Percentiles rank a stretch among this genome's conserved stretches.
Conservation (phyloP, 805 yeast genomes). For the Teunomyces pallodes region DNA sequence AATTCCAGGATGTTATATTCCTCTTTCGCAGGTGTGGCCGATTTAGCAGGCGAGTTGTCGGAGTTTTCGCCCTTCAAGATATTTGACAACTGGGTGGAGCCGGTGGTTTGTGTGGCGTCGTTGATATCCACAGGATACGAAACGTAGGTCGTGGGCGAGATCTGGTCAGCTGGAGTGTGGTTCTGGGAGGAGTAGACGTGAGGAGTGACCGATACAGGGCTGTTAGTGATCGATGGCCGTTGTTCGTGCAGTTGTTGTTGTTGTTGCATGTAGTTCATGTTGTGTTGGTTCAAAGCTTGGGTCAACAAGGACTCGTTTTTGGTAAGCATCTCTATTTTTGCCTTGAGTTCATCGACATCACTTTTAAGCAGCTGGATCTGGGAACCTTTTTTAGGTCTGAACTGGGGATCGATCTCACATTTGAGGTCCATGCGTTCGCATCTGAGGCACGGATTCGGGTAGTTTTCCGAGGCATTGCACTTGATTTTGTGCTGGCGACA, state of each 20-base stretch:
- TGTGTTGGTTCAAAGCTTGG: conserved; percentile 53
- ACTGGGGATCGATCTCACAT: conserved; percentile 89
- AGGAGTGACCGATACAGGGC: conserved; percentile 8
- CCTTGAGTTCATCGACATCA: conserved; percentile 78
- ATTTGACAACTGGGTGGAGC: conserved; percentile 15
- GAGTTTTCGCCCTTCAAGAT: conserved; percentile 20
- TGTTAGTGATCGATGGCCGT: conserved; percentile 1
- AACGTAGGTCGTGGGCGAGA: conserved; percentile 8
- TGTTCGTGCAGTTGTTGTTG: conserved; percentile 6
- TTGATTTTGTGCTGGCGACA: conserved; percentile 93
- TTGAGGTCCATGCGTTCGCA: conserved; percentile 76
- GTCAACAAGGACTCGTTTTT: conserved; percentile 68
- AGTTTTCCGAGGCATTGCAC: conserved; percentile 84
- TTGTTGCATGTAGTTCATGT: conserved; percentile 27
- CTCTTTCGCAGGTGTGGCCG: conserved; percentile 7
- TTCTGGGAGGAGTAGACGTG: conserved; percentile 6
- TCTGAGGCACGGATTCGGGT: conserved; percentile 77
- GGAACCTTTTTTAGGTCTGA: conserved; percentile 87
- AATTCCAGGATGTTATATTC: conserved; percentile 49
- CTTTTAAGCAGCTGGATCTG: conserved; percentile 81
- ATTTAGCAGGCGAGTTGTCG: conserved; percentile 28
- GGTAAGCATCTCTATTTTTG: conserved; percentile 62
- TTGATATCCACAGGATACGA: conserved; percentile 10
- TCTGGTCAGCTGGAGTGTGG: conserved; percentile 6
- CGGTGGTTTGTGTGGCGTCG: conserved; percentile 13